Evolutionary conservation across 2,329 filamentous ascomycete genomes (phyloP).

Genomic region (Trichophyton simii): DNA sequence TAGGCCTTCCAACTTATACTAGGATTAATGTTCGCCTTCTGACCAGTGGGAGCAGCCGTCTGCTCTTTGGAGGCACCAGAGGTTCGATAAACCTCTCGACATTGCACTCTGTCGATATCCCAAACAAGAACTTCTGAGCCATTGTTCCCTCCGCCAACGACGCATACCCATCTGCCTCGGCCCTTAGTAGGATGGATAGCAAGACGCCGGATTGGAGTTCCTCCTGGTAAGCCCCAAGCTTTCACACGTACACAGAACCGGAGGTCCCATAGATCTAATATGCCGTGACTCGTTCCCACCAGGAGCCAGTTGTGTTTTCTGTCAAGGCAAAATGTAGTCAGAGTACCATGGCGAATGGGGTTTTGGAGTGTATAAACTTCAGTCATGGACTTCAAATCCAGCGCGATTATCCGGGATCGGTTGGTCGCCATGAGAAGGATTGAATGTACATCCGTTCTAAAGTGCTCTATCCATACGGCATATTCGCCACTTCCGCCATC

Average conservation of each 20-base stretch:
- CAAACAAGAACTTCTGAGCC: slow-evolving; percentile 80
- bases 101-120: slow-evolving; percentile 84
- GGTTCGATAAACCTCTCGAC: slow-evolving; percentile 72
- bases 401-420: slow-evolving; percentile 64
- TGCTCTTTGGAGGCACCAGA: slow-evolving; percentile 23
- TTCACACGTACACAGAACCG: slow-evolving; percentile 83
- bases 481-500: slow-evolving; percentile 47
- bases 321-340: slow-evolving; percentile 84
- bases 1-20: slow-evolving; percentile 46
- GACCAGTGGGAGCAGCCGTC: slow-evolving; percentile 15
- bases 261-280: slow-evolving; percentile 89
- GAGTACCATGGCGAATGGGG: slow-evolving; percentile 79
- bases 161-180: slow-evolving; percentile 71
- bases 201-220: slow-evolving; percentile 66
- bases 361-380: slow-evolving; percentile 71
- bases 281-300: slow-evolving; percentile 81
- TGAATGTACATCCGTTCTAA: slow-evolving; percentile 69
- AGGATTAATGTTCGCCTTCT: slow-evolving; percentile 13
- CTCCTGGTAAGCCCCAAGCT: slow-evolving; percentile 75
- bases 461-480: slow-evolving; percentile 86
- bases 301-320: slow-evolving; percentile 79
- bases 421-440: slow-evolving; percentile 78
- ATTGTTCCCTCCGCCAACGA: slow-evolving; percentile 73
- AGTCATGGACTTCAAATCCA: slow-evolving; percentile 80
- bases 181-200: slow-evolving; percentile 66